These are phyloP conservation scores for Mycena rosella DNA, from an alignment of 768 basidiomycete genomes.

Conservation along the genomic window DNA sequence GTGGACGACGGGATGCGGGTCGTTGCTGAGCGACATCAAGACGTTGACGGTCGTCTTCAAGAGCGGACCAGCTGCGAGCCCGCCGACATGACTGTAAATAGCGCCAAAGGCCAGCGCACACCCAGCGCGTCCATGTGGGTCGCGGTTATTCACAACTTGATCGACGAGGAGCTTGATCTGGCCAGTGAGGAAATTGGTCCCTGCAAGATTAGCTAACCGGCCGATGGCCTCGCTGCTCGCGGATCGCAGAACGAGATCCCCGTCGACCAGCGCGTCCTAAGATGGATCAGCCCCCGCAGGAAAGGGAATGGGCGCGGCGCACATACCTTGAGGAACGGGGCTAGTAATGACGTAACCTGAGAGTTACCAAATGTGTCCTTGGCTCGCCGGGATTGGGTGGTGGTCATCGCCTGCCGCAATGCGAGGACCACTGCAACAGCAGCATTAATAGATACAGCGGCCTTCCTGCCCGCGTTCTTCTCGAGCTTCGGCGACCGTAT, in stretches of 20 bases:
- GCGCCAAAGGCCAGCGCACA: constrained; percentile 94
- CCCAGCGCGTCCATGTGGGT: constrained; percentile 92
- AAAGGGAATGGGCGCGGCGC: constrained; percentile 27
- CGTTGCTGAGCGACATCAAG: constrained; percentile 93
- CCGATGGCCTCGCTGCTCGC: constrained; percentile 92
- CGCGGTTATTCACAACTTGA: constrained; percentile 93
- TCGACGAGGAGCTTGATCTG: constrained; percentile 94
- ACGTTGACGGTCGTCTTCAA: constrained; percentile 97
- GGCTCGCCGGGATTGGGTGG: constrained; percentile 64
- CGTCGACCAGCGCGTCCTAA: constrained; percentile 85
- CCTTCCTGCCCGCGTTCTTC: constrained; percentile 86
- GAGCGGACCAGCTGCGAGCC: constrained; percentile 93
- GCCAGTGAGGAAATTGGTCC: constrained; percentile 84
- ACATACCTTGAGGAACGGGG: constrained; percentile 81
- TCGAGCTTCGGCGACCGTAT: constrained; percentile 85
- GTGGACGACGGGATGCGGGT: constrained; percentile 97
- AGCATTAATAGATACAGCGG: constrained; percentile 87
- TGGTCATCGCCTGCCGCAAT: constrained; percentile 67
- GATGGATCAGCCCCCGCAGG: constrained; percentile 16
- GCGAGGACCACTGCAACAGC: constrained; percentile 80
- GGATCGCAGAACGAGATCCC: constrained; percentile 80
- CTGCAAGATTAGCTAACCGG: constrained; percentile 85
- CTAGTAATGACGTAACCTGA: constrained; percentile 71
- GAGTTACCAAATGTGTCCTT: constrained; percentile 76
- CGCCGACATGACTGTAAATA: constrained; percentile 92